phyloP scores from a whole-genome alignment of 2,329 filamentous ascomycete genomes.

The Lecanosticta acicola region DNA sequence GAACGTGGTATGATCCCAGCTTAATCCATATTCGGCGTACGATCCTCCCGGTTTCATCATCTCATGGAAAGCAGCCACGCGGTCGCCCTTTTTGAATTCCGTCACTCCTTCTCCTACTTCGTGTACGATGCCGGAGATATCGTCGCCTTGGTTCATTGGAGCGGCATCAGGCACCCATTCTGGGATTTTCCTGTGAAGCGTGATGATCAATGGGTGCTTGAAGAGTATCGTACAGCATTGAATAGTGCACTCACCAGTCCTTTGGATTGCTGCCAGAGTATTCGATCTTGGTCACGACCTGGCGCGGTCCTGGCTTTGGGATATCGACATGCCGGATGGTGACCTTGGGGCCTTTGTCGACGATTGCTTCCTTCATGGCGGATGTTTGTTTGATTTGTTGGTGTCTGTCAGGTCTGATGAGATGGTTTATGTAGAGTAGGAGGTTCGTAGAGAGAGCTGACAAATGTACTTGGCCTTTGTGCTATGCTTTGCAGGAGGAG shows the following conservation, averaged over 20 bases:
- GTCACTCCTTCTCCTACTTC: slow-evolving; percentile 50
- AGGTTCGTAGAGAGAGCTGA: slow-evolving; percentile 4
- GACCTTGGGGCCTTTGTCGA: slow-evolving; percentile 31
- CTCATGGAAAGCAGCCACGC: slow-evolving; percentile 52
- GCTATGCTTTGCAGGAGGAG: neutral
- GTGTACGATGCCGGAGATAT: slow-evolving; percentile 44
- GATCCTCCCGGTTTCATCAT: slow-evolving; percentile 49
- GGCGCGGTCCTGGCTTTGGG: slow-evolving; percentile 34
- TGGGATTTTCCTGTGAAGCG: slow-evolving; percentile 15
- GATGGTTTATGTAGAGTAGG: neutral
- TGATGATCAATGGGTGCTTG: neutral
- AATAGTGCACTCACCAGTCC: slow-evolving; percentile 22
- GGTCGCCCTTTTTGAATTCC: slow-evolving; percentile 54
- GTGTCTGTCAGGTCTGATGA: neutral
- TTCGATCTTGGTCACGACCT: slow-evolving; percentile 31
- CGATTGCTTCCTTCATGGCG: slow-evolving; percentile 36
- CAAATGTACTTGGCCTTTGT: slow-evolving; percentile 15
- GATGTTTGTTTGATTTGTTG: neutral
- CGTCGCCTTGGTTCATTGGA: slow-evolving; percentile 31
- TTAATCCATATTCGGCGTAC: slow-evolving; percentile 58
- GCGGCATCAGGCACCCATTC: slow-evolving; percentile 14
- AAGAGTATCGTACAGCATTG: neutral
- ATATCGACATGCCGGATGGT: slow-evolving; percentile 38
- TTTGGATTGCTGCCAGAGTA: slow-evolving; percentile 32
- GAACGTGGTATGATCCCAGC: slow-evolving; percentile 53